Evolutionary conservation across 139 green algal genomes (phyloP).

Genomic region (Chlamydomonas sp.): DNA sequence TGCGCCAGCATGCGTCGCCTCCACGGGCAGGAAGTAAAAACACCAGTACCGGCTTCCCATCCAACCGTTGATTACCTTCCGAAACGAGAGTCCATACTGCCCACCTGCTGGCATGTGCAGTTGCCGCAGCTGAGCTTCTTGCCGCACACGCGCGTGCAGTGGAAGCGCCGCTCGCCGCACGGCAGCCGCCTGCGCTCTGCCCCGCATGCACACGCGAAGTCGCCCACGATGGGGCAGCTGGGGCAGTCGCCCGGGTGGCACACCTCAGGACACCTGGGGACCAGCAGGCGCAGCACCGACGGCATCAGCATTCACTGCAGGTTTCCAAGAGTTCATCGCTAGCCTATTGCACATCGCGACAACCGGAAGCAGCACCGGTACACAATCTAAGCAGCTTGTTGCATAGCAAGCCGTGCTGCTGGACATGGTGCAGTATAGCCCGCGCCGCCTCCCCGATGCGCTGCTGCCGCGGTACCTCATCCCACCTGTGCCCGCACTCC

Average conservation of each 20-base stretch:
- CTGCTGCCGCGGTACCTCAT: neutral
- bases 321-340: no score
- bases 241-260: conserved; percentile 29
- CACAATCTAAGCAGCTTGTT: neutral
- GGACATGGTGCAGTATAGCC: neutral
- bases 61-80: no score
- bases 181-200: conserved; percentile 42
- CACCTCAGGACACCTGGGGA: conserved; percentile 37
- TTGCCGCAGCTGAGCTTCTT: conserved; percentile 66
- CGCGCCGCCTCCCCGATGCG: neutral
- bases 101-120: conserved; percentile 69
- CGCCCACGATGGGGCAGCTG: conserved; percentile 7
- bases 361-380: neutral
- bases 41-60: no score
- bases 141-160: conserved; percentile 68
- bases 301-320: no score
- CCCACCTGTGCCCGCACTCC: conserved; percentile 49
- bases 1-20: no score
- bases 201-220: conserved; percentile 62
- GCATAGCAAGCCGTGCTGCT: neutral
- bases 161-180: conserved; percentile 62
- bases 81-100: neutral
- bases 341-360: no score
- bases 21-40: no score
- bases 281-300: conserved; percentile 11